phyloP scores from a whole-genome alignment of 306 rosid species.

The Gastrolobium bilobum region DNA sequence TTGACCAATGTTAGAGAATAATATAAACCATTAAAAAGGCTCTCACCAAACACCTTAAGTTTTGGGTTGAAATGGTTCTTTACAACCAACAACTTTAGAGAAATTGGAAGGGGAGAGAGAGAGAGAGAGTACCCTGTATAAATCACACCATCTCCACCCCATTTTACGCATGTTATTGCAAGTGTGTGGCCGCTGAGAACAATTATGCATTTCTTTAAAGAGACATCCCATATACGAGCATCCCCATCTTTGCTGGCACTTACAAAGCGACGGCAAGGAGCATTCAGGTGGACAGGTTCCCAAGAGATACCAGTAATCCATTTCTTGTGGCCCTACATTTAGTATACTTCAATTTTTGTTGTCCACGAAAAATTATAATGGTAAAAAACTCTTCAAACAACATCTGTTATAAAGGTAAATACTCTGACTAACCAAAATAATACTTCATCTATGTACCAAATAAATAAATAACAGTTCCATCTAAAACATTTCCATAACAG shows the following conservation, averaged over 20 bases:
- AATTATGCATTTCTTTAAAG: constrained; percentile 69
- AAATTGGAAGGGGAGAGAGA: constrained; percentile 26
- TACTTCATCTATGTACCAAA: constrained; percentile 14
- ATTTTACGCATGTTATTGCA: constrained; percentile 90
- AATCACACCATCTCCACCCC: constrained; percentile 99
- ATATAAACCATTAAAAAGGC: no score
- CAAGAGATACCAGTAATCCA: constrained; percentile 97
- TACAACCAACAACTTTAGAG: not conserved
- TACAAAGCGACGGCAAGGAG: constrained; percentile 94
- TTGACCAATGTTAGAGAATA: not conserved
- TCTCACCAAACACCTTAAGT: no score
- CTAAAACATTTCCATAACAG: constrained; percentile 11
- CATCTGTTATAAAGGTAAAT: constrained; percentile 30
- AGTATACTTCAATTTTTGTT: constrained; percentile 21
- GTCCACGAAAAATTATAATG: constrained; percentile 3
- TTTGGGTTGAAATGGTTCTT: no score
- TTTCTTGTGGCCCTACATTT: constrained; percentile 88
- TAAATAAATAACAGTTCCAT: constrained; percentile 2
- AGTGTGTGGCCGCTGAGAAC: constrained; percentile 90
- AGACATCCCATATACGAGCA: constrained; percentile 95
- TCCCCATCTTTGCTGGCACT: constrained; percentile 99
- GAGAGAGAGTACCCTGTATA: constrained; percentile 78
- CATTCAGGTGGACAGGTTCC: constrained; percentile 90
- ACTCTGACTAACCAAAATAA: constrained; percentile 17
- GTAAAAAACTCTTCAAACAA: constrained; percentile 13